Conservation (phyloP, 73 alveolate genomes). For the Durusdinium trenchii region DNA sequence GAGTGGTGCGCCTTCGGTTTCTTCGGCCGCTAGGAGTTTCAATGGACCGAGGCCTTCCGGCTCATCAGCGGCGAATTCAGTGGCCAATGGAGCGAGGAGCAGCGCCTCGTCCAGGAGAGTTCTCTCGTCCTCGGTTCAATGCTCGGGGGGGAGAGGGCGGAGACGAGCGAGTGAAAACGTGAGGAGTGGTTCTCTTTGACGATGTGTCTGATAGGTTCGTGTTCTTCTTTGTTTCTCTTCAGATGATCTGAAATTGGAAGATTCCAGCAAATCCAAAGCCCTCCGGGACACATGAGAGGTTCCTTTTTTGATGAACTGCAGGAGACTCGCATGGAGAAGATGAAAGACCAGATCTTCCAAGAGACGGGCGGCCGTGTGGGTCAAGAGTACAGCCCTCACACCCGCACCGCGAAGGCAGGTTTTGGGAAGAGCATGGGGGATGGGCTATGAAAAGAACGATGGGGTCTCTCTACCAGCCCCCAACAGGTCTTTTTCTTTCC, state of each 20-base stretch:
- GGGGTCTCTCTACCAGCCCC: background rate
- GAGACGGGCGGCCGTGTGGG: conserved; percentile 76
- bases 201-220: background rate
- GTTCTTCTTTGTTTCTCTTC: background rate
- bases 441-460: background rate
- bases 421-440: background rate
- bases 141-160: background rate
- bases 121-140: background rate
- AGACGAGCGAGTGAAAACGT: background rate
- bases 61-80: conserved; percentile 22
- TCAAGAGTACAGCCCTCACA: conserved; percentile 39
- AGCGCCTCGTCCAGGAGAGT: conserved; percentile 63
- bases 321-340: conserved; percentile 64
- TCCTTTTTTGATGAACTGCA: background rate
- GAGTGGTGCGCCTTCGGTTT: no score
- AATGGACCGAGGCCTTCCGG: conserved; percentile 1
- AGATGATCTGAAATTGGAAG: background rate
- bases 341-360: conserved; percentile 31
- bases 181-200: background rate
- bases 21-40: no score
- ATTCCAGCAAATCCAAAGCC: background rate
- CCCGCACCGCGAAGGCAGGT: conserved; percentile 63
- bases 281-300: background rate
- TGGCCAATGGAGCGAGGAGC: conserved; percentile 78
- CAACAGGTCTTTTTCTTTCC: background rate